phyloP scores from a whole-genome alignment of 2,329 filamentous ascomycete species.

The Trichophaea hybrida region DNA sequence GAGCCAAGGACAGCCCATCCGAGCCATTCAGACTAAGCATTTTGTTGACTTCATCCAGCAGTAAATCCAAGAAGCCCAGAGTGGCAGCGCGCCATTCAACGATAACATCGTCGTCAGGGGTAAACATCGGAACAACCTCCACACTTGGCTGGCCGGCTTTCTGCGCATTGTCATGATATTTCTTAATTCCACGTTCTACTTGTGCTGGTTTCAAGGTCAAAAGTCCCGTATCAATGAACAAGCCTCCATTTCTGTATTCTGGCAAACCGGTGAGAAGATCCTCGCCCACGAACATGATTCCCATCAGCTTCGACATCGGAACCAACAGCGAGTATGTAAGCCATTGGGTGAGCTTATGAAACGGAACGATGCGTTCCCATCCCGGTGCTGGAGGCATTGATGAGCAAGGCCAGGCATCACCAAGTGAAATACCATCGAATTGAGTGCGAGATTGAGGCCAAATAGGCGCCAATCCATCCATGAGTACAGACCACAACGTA shows the following conservation, averaged over 20 bases:
- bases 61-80: conserved; percentile 57
- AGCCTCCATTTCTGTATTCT: conserved; percentile 81
- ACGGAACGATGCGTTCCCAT: conserved; percentile 73
- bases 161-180: conserved; percentile 55
- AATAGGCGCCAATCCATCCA: conserved; percentile 71
- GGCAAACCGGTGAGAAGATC: conserved; percentile 77
- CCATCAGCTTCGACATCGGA: conserved; percentile 68
- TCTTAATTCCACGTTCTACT: conserved; percentile 52
- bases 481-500: conserved; percentile 79
- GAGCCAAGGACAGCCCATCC: conserved; percentile 60
- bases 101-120: conserved; percentile 59
- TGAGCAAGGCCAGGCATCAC: conserved; percentile 86
- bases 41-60: conserved; percentile 54
- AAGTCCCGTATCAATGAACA: conserved; percentile 73
- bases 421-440: conserved; percentile 73
- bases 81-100: conserved; percentile 67
- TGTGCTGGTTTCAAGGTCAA: conserved; percentile 60
- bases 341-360: conserved; percentile 93
- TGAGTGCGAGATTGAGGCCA: conserved; percentile 80
- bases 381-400: conserved; percentile 58
- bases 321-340: conserved; percentile 88
- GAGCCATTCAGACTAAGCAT: conserved; percentile 53
- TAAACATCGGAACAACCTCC: conserved; percentile 61
- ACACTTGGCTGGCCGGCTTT: conserved; percentile 56
- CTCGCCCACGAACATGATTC: conserved; percentile 64